Conservation (phyloP, 2,329 filamentous ascomycete species). For the Aspergillus oerlinghausenensis region DNA sequence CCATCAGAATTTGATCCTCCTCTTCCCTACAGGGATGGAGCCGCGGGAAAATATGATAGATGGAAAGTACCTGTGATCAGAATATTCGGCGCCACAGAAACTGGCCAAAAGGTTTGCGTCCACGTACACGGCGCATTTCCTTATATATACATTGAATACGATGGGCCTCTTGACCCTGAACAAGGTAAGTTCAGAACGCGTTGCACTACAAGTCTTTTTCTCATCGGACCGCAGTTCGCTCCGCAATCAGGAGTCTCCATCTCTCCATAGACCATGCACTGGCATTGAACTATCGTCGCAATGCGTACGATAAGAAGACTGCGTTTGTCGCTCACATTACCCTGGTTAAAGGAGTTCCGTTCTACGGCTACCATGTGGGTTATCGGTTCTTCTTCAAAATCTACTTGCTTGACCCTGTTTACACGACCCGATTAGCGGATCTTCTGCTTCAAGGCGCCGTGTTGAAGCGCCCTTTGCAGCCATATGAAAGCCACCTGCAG, state of each 20-base stretch:
- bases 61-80: constrained; percentile 81
- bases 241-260: constrained; percentile 73
- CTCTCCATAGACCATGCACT: constrained; percentile 87
- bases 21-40: constrained; percentile 61
- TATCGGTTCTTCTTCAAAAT: constrained; percentile 90
- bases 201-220: not conserved
- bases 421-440: constrained; percentile 84
- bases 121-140: constrained; percentile 95
- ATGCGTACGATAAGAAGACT: constrained; percentile 63
- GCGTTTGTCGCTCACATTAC: constrained; percentile 85
- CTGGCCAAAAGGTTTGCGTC: constrained; percentile 91
- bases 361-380: constrained; percentile 93
- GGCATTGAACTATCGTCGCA: constrained; percentile 75
- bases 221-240: constrained; percentile 53
- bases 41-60: constrained; percentile 56
- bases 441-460: constrained; percentile 83
- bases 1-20: constrained; percentile 78
- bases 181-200: constrained; percentile 53
- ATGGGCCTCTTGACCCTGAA: constrained; percentile 61
- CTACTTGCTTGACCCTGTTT: constrained; percentile 81
- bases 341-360: constrained; percentile 86
- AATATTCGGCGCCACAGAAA: constrained; percentile 88
- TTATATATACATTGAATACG: constrained; percentile 89
- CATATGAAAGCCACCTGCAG: constrained; percentile 89
- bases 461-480: constrained; percentile 78